A percentile compares a stretch with the other conserved stretches of the same genome.
Conservation (phyloP, 2,329 filamentous ascomycete genomes). For the Botrytis elliptica region DNA sequence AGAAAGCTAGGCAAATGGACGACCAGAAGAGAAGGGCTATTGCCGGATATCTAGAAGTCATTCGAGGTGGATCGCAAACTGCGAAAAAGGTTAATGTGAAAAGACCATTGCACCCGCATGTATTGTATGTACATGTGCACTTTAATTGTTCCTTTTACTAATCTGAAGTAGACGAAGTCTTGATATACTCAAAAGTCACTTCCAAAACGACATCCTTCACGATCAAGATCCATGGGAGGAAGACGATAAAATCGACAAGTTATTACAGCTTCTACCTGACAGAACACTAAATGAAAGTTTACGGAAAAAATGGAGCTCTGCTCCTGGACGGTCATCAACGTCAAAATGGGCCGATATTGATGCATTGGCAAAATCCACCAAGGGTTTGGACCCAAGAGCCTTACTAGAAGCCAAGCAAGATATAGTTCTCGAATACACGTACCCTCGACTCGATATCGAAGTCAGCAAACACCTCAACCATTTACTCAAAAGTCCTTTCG, state of each 20-base stretch:
- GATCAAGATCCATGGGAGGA: conserved; percentile 83
- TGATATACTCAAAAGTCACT: conserved; percentile 79
- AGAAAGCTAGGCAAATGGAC: conserved; percentile 77
- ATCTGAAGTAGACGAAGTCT: conserved; percentile 65
- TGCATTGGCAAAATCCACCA: conserved; percentile 72
- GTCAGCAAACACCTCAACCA: conserved; percentile 98
- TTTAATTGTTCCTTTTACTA: conserved; percentile 14
- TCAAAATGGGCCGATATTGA: conserved; percentile 97
- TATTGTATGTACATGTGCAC: conserved; percentile 54
- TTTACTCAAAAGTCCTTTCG: conserved; percentile 94
- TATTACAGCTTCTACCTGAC: conserved; percentile 85
- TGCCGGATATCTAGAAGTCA: conserved; percentile 83
- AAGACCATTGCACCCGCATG: conserved; percentile 85
- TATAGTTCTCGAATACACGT: conserved; percentile 95
- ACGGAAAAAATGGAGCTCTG: conserved; percentile 85
- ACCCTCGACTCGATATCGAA: conserved; percentile 93
- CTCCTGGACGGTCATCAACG: conserved; percentile 71
- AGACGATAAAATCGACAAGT: conserved; percentile 67
- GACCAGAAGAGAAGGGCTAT: conserved; percentile 83
- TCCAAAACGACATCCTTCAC: conserved; percentile 76
- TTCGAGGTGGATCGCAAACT: conserved; percentile 82
- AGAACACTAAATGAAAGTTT: conserved; percentile 72
- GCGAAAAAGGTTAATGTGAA: conserved; percentile 84
- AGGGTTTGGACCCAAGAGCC: conserved; percentile 67
- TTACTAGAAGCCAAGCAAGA: conserved; percentile 92